Percentiles rank a stretch among this genome's conserved stretches.
phyloP scores from a whole-genome alignment of 306 rosid genomes.

The Citrullus colocynthis region DNA sequence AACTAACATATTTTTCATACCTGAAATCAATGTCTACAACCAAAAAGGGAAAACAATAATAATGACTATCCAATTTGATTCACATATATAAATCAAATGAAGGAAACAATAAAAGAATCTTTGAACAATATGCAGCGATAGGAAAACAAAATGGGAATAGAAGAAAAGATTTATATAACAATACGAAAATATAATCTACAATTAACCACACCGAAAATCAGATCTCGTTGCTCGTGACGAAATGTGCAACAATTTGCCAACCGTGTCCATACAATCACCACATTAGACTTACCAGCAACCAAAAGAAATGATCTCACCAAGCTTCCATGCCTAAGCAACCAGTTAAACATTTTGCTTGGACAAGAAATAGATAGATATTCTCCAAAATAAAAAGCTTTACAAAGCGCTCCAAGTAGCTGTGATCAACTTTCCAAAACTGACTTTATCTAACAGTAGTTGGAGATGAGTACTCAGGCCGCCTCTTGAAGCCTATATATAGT shows the following conservation, averaged over 20 bases:
- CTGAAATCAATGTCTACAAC: too few species aligned
- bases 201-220: background rate
- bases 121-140: background rate
- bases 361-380: background rate
- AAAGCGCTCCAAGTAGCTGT: background rate
- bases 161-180: background rate
- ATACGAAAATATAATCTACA: background rate
- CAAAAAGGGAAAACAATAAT: too few species aligned
- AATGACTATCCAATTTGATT: background rate
- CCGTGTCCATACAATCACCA: background rate
- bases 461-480: constrained; percentile 29
- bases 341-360: background rate
- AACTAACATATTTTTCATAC: background rate
- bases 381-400: background rate
- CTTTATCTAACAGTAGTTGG: background rate
- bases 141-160: background rate
- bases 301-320: background rate
- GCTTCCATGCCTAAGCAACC: background rate
- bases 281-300: background rate
- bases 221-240: background rate
- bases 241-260: background rate
- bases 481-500: constrained; percentile 87
- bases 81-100: background rate
- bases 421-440: background rate
- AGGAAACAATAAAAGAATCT: background rate